Conservation (phyloP, 1,139 yeast species). For the Hansenula sp. region DNA sequence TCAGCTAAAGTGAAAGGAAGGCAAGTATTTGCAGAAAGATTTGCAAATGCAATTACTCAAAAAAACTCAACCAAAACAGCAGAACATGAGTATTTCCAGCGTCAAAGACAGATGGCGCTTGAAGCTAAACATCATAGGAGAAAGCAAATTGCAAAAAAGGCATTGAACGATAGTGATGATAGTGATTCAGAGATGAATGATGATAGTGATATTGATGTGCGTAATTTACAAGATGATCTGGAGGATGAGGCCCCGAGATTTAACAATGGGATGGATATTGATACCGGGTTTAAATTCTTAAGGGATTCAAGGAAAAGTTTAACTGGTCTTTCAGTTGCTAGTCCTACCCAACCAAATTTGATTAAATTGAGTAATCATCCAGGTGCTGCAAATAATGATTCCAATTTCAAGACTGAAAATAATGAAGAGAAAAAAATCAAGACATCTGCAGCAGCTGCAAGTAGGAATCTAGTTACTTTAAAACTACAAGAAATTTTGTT, state of each 20-base stretch:
- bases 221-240: constrained; percentile 9
- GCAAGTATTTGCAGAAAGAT: neutral
- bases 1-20: neutral
- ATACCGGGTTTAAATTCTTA: constrained; percentile 6
- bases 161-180: constrained; percentile 14
- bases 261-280: neutral
- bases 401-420: neutral
- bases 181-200: constrained; percentile 24
- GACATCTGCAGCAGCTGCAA: constrained; percentile 18
- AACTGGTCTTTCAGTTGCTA: constrained; percentile 1
- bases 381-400: neutral
- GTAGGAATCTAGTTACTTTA: constrained; percentile 25
- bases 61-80: neutral
- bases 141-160: constrained; percentile 7
- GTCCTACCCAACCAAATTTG: constrained; percentile 3
- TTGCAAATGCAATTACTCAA: neutral
- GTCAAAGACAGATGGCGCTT: constrained; percentile 16
- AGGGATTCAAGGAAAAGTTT: constrained; percentile 4
- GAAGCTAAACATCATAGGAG: constrained; percentile 9
- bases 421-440: constrained; percentile 4
- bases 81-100: constrained; percentile 9
- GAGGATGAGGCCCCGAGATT: constrained; percentile 3
- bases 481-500: constrained; percentile 28
- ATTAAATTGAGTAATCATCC: constrained; percentile 1
- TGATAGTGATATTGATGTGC: constrained; percentile 18